Evolutionary conservation across 23 red algal species (phyloP).

Genomic region (Gracilaria domingensis): DNA sequence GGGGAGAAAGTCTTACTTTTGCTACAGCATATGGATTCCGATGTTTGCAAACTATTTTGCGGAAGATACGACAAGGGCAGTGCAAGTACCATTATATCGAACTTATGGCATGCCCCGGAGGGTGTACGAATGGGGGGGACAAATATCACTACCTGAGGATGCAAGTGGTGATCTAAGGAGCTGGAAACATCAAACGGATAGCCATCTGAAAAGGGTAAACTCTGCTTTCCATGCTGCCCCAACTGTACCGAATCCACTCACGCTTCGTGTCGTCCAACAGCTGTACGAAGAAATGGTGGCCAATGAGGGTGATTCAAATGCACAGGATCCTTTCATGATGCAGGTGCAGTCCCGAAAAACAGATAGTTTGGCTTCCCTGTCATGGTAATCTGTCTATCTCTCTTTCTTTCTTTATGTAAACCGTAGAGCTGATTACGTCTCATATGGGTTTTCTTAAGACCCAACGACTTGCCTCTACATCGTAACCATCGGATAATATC

Average conservation of each 20-base stretch:
- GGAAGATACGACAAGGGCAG: slow-evolving; percentile 55
- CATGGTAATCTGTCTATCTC: neutral
- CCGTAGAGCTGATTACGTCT: too few species aligned
- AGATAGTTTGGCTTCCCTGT: neutral
- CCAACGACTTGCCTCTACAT: too few species aligned
- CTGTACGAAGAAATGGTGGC: neutral
- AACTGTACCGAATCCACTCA: slow-evolving; percentile 2
- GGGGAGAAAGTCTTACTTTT: slow-evolving; percentile 66
- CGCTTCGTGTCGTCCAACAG: neutral
- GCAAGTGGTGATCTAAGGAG: neutral
- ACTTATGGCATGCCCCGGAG: slow-evolving; percentile 90
- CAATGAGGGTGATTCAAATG: neutral
- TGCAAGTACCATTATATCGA: slow-evolving; percentile 84
- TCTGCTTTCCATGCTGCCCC: slow-evolving; percentile 18
- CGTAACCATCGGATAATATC: too few species aligned
- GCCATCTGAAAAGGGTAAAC: slow-evolving; percentile 31
- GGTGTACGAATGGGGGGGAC: slow-evolving; percentile 93
- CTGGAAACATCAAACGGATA: slow-evolving; percentile 28
- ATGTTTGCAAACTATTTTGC: slow-evolving; percentile 89
- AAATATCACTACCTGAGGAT: slow-evolving; percentile 31
- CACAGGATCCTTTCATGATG: neutral
- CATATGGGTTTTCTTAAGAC: too few species aligned
- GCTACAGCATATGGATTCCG: slow-evolving; percentile 88
- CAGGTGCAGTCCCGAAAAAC: slow-evolving; percentile 9
- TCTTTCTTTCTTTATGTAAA: too few species aligned